phyloP scores from a whole-genome alignment of 78 protist species.

The Thecamonas trahens region DNA sequence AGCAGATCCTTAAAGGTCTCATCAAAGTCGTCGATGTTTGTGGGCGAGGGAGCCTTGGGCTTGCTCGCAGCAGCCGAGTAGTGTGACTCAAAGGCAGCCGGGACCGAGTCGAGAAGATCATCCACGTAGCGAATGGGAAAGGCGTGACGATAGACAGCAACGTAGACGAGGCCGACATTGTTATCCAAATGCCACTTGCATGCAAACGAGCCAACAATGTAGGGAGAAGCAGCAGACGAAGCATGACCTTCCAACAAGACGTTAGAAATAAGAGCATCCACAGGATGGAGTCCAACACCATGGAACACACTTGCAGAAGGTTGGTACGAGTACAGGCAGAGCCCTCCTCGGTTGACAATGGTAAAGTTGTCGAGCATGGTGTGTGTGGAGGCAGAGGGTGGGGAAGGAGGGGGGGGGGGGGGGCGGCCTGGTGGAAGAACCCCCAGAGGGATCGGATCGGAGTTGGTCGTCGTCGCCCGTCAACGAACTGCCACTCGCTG shows the following conservation, averaged over 20 bases:
- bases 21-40: background rate
- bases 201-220: background rate
- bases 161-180: conserved; percentile 37
- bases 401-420: too few species aligned
- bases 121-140: conserved; percentile 4
- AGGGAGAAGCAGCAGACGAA: background rate
- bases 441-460: too few species aligned
- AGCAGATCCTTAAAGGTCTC: background rate
- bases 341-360: conserved; percentile 17
- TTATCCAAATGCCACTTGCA: conserved; percentile 42
- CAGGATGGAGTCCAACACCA: conserved; percentile 20
- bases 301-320: background rate
- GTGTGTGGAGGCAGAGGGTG: too few species aligned
- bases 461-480: too few species aligned
- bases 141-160: conserved; percentile 18
- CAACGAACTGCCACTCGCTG: background rate
- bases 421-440: too few species aligned
- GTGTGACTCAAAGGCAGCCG: conserved; percentile 1
- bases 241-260: conserved; percentile 26
- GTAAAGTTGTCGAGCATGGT: conserved; percentile 15
- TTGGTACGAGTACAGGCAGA: conserved; percentile 10
- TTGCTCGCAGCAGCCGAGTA: too few species aligned
- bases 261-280: conserved; percentile 2
- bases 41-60: too few species aligned
- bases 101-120: conserved; percentile 1